Conservation (phyloP, 202 grass and related monocot genomes). For the Musa balbisiana region DNA sequence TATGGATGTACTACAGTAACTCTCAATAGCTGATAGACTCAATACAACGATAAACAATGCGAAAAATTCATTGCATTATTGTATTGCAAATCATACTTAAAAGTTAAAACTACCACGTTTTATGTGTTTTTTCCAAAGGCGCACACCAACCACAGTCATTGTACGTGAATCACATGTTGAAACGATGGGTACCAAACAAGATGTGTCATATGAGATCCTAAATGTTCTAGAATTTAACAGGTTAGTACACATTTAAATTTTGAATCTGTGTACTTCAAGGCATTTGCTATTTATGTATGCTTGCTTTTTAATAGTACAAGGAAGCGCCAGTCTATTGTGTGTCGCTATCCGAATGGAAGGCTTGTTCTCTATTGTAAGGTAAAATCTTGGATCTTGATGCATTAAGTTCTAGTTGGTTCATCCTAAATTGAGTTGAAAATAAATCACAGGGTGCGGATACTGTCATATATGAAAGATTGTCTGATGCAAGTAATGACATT, state of each 20-base stretch:
- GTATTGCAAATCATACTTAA: too few relatives aligned
- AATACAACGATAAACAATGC: too few relatives aligned
- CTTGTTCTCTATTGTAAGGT: conserved; percentile 99
- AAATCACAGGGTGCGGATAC: conserved; percentile 81
- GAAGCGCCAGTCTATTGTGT: conserved; percentile 92
- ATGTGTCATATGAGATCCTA: conserved; percentile 85
- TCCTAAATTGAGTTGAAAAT: conserved; percentile 10
- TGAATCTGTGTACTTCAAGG: too few relatives aligned
- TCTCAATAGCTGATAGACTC: too few relatives aligned
- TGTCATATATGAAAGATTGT: conserved; percentile 85
- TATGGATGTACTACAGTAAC: too few relatives aligned
- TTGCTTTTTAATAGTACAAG: conserved; percentile 57
- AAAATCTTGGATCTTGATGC: conserved; percentile 23
- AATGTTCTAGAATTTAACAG: conserved; percentile 99
- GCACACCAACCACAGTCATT: conserved; percentile 73
- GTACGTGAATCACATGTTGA: conserved; percentile 97
- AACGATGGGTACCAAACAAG: conserved; percentile 87
- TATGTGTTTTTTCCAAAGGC: conserved; percentile 40
- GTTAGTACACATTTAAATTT: conserved; percentile 24
- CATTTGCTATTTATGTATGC: not conserved
- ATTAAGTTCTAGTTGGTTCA: not conserved
- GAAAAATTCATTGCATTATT: too few relatives aligned
- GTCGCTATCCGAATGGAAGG: conserved; percentile 87
- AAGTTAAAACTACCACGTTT: not conserved
- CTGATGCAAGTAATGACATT: conserved; percentile 52